Conservation (phyloP, 2,329 filamentous ascomycete species). For the Neurospora crassa region DNA sequence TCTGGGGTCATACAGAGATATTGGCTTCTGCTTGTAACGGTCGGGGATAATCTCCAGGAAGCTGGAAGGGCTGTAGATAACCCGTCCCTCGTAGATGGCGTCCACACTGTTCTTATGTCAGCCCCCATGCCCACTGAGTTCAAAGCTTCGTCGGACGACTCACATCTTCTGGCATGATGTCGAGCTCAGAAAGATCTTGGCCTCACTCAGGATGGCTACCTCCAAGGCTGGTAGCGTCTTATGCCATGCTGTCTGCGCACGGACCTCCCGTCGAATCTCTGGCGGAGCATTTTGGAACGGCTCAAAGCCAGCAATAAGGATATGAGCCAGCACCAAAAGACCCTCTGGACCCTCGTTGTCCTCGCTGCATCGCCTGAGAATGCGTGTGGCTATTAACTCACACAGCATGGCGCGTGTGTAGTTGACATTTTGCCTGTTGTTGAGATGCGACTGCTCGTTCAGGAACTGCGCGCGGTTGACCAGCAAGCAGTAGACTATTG, state of each 20-base stretch:
- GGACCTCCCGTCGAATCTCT: conserved; percentile 51
- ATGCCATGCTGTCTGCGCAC: conserved; percentile 37
- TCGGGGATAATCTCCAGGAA: conserved; percentile 80
- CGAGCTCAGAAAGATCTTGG: conserved; percentile 67
- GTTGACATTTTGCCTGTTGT: conserved; percentile 73
- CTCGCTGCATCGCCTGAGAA: conserved; percentile 70
- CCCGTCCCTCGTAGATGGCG: conserved; percentile 70
- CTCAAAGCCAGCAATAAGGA: conserved; percentile 74
- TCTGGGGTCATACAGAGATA: conserved; percentile 69
- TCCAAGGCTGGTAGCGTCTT: conserved; percentile 68
- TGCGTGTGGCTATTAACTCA: conserved; percentile 69
- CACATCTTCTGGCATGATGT: conserved; percentile 70
- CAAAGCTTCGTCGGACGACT: conserved; percentile 13
- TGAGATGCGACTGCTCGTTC: conserved; percentile 64
- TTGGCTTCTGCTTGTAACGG: conserved; percentile 75
- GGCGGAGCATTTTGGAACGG: conserved; percentile 75
- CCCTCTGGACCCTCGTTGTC: conserved; percentile 62
- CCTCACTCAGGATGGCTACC: conserved; percentile 73
- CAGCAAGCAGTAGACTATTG: conserved; percentile 74
- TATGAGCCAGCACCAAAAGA: conserved; percentile 64
- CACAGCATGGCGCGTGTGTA: conserved; percentile 69
- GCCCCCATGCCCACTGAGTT: neutral
- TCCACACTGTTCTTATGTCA: conserved; percentile 41
- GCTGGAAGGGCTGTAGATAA: conserved; percentile 73
- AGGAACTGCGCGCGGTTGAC: conserved; percentile 76